Evolutionary conservation across 75 land plant genomes (phyloP).

Genomic region (Picea glauca): DNA sequence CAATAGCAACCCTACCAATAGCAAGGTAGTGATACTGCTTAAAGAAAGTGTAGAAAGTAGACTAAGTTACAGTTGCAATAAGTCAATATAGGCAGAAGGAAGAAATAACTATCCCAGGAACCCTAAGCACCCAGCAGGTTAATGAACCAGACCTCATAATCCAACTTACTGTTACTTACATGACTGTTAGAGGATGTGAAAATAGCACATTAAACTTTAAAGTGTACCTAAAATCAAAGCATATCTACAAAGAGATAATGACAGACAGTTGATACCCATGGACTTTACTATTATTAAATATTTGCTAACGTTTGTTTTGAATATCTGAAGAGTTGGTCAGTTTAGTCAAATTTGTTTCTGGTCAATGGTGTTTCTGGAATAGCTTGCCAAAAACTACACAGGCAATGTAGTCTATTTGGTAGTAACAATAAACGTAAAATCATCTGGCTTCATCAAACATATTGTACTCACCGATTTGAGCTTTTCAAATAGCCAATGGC

Average conservation of each 20-base stretch:
- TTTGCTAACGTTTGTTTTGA: background rate
- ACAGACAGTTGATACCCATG: background rate
- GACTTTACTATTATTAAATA: background rate
- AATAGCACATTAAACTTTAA: background rate
- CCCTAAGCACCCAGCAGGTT: background rate
- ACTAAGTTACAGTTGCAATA: too few relatives aligned
- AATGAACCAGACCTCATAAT: background rate
- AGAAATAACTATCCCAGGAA: background rate
- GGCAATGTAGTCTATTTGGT: background rate
- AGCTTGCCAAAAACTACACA: background rate
- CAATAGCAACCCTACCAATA: slow-evolving; percentile 79
- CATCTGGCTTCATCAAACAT: background rate
- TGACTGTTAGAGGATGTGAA: background rate
- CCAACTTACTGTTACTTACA: background rate
- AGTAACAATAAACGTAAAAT: background rate
- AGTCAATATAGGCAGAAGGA: background rate
- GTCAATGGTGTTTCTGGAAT: background rate
- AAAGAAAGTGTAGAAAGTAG: background rate
- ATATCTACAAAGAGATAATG: background rate
- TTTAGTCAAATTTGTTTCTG: background rate
- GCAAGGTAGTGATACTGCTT: background rate
- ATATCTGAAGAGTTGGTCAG: background rate
- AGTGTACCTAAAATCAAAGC: background rate
- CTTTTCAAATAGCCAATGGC: slow-evolving; percentile 73
- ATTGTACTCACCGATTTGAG: slow-evolving; percentile 53